These are phyloP conservation scores for Boletus reticulatus DNA, from an alignment of 768 basidiomycete species.

Conservation along the genomic window DNA sequence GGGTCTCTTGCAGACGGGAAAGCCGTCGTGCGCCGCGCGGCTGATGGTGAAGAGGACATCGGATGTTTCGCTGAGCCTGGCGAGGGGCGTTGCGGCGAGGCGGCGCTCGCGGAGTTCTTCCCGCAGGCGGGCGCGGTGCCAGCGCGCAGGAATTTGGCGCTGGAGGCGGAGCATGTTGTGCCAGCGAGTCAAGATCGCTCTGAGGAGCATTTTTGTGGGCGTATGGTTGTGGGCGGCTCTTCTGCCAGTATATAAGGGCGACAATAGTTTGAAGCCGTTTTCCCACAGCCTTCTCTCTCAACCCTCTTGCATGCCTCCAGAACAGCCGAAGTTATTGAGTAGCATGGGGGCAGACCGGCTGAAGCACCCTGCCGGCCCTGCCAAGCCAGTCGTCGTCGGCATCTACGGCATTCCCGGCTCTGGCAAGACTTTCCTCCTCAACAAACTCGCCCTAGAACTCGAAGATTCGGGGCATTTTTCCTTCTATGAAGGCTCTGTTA, in stretches of 20 bases:
- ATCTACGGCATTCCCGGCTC: conserved; percentile 15
- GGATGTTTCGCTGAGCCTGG: conserved; percentile 12
- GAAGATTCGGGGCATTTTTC: conserved; percentile 10
- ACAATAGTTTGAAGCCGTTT: background rate
- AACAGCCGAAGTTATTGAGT: conserved; percentile 1
- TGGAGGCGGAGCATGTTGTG: too few relatives aligned
- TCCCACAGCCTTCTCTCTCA: background rate
- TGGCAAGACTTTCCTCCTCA: conserved; percentile 13
- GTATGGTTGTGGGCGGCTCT: too few relatives aligned
- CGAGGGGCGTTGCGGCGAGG: conserved; percentile 9
- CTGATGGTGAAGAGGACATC: conserved; percentile 15
- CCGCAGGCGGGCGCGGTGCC: background rate
- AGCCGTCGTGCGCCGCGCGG: conserved; percentile 8
- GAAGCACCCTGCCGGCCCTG: background rate
- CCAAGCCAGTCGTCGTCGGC: conserved; percentile 9
- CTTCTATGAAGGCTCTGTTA: conserved; percentile 14
- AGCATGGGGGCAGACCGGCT: background rate
- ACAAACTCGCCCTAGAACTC: conserved; percentile 11
- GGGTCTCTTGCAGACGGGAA: conserved; percentile 11
- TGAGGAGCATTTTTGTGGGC: too few relatives aligned
- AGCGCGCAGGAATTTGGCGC: too few relatives aligned
- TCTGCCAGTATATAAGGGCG: too few relatives aligned
- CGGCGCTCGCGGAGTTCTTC: conserved; percentile 8
- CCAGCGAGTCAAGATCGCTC: too few relatives aligned
- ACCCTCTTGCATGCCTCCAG: conserved; percentile 2